phyloP scores from a whole-genome alignment of 805 yeast genomes.

The Saccharomycopsis babjevae region DNA sequence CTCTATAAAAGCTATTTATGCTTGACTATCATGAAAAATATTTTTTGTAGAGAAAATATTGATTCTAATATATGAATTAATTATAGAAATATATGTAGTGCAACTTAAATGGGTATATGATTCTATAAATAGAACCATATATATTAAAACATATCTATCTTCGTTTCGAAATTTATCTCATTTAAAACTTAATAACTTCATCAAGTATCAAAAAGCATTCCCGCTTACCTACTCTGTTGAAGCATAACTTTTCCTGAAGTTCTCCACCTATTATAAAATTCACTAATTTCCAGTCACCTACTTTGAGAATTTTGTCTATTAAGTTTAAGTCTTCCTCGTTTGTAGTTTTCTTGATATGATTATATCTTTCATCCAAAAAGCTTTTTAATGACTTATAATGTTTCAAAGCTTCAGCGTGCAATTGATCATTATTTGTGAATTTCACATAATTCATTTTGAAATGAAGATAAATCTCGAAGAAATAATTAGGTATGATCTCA shows the following conservation, averaged over 20 bases:
- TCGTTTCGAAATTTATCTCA: background rate
- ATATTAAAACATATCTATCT: too few species aligned
- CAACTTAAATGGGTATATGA: too few species aligned
- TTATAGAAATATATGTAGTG: too few species aligned
- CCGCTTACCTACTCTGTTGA: constrained; percentile 5
- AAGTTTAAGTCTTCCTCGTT: background rate
- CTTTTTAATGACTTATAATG: background rate
- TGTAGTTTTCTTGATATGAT: background rate
- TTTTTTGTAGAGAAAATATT: too few species aligned
- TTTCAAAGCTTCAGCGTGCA: background rate
- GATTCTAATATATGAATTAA: too few species aligned
- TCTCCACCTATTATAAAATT: constrained; percentile 6
- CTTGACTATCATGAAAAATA: too few species aligned
- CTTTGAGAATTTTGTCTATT: background rate
- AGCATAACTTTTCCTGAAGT: constrained; percentile 5
- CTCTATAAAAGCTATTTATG: too few species aligned
- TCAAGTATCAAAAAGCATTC: constrained; percentile 5
- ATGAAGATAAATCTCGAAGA: constrained; percentile 7
- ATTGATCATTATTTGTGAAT: background rate
- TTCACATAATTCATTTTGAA: constrained; percentile 4
- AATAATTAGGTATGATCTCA: constrained; percentile 5
- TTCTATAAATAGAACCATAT: too few species aligned
- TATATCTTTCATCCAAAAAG: background rate
- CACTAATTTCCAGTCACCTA: constrained; percentile 5
- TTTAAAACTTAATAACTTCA: background rate